These are phyloP conservation scores for Xylariaceae sp. DNA, from an alignment of 2,329 filamentous ascomycete genomes.

Conservation along the genomic window DNA sequence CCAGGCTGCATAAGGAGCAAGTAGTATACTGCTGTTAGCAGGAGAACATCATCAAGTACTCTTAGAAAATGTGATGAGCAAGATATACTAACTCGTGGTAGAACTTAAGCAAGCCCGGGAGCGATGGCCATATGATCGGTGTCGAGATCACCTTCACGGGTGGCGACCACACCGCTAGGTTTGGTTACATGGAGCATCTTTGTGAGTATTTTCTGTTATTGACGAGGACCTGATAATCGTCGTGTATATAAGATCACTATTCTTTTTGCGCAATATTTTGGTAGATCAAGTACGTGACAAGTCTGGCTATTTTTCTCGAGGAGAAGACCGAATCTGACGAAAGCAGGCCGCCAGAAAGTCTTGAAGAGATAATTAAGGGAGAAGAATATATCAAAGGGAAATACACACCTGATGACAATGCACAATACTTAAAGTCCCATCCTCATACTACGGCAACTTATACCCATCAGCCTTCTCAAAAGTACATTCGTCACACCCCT, in stretches of 20 bases:
- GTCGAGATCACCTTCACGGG: constrained; percentile 33
- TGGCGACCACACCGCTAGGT: constrained; percentile 27
- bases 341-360: no score
- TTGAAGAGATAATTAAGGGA: no score
- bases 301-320: no score
- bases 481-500: not conserved
- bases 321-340: no score
- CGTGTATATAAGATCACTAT: no score
- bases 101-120: constrained; percentile 11
- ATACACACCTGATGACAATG: not conserved
- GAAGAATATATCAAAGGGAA: constrained; percentile 3
- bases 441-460: not conserved
- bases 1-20: constrained; percentile 2
- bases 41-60: no score
- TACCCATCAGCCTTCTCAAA: not conserved
- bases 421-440: not conserved
- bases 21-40: no score
- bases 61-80: no score
- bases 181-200: constrained; percentile 32
- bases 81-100: constrained; percentile 5
- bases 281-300: no score
- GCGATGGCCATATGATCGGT: constrained; percentile 20
- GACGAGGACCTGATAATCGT: constrained; percentile 18
- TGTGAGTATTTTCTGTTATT: constrained; percentile 24
- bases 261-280: no score